Conservation (phyloP, 2,329 filamentous ascomycete species). For the Trichoderma sp. region DNA sequence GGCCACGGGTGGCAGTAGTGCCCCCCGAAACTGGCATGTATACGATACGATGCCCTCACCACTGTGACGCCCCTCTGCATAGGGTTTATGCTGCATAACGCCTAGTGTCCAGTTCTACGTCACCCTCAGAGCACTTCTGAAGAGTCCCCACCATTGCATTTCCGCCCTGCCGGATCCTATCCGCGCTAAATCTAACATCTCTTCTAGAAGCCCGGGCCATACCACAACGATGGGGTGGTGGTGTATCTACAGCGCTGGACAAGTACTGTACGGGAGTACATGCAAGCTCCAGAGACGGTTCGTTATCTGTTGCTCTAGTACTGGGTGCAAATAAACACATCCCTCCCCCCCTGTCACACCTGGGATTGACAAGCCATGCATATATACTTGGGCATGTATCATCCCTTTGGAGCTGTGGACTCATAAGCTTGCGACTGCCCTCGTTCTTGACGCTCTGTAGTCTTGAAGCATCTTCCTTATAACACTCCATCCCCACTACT, state of each 20-base stretch:
- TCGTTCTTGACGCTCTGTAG: neutral
- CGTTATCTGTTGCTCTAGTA: slow-evolving; percentile 1
- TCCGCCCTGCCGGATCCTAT: slow-evolving; percentile 26
- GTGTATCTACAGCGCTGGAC: neutral
- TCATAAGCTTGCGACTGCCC: slow-evolving; percentile 14
- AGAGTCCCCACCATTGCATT: neutral
- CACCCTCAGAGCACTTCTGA: slow-evolving; percentile 19
- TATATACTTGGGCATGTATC: slow-evolving; percentile 6
- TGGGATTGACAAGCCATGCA: neutral
- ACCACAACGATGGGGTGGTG: neutral
- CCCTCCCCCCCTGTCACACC: slow-evolving; percentile 1
- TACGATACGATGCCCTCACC: neutral
- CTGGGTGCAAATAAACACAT: slow-evolving; percentile 15
- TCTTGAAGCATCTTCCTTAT: neutral
- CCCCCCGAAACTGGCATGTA: neutral
- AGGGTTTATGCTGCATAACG: slow-evolving; percentile 2
- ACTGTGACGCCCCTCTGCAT: slow-evolving; percentile 13
- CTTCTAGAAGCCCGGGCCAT: slow-evolving; percentile 27
- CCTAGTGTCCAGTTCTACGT: slow-evolving; percentile 15
- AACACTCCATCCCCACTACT: neutral
- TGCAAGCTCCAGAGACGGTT: slow-evolving; percentile 6
- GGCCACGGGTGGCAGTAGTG: neutral
- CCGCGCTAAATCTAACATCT: slow-evolving; percentile 19
- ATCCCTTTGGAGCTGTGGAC: neutral
- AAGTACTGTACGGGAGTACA: slow-evolving; percentile 8